Conservation (phyloP, 305 asterid species). For the Andrographis paniculata region DNA sequence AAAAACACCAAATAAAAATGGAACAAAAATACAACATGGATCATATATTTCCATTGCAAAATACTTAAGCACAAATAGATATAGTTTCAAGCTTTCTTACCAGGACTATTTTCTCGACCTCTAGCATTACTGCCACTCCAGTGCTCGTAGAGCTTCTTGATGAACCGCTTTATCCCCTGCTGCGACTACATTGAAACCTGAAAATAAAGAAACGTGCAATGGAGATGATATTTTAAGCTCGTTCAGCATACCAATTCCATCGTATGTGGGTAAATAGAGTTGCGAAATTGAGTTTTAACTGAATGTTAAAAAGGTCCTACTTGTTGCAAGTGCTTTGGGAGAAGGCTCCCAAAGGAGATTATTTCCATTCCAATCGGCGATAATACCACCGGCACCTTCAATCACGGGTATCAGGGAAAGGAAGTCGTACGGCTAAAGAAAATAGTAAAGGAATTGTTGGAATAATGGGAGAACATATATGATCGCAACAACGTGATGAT, state of each 20-base stretch:
- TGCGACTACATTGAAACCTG: slow-evolving; percentile 86
- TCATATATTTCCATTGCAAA: too few relatives aligned
- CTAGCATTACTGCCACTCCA: slow-evolving; percentile 42
- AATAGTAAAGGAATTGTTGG: neutral
- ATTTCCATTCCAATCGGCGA: slow-evolving; percentile 85
- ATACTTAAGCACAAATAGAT: too few relatives aligned
- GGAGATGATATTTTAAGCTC: neutral
- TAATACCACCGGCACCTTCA: slow-evolving; percentile 88
- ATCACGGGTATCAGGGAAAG: slow-evolving; percentile 86
- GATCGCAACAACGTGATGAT: neutral
- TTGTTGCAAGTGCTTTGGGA: slow-evolving; percentile 44
- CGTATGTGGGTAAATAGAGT: too few relatives aligned
- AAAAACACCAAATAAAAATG: too few relatives aligned
- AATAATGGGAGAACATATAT: too few relatives aligned
- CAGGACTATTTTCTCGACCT: too few relatives aligned
- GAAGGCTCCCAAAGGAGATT: slow-evolving; percentile 81
- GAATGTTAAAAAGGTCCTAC: slow-evolving; percentile 30
- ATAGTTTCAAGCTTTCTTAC: too few relatives aligned
- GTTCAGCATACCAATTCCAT: too few relatives aligned
- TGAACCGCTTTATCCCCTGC: slow-evolving; percentile 70
- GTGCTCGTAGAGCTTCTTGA: slow-evolving; percentile 47
- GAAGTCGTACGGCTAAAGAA: slow-evolving; percentile 87
- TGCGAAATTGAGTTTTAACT: neutral
- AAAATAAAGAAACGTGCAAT: slow-evolving; percentile 1
- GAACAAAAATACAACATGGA: too few relatives aligned